Percentiles rank a stretch among this genome's conserved stretches.
Evolutionary conservation across 345 rosid species (phyloP).

Genomic region (Moringa oleifera): DNA sequence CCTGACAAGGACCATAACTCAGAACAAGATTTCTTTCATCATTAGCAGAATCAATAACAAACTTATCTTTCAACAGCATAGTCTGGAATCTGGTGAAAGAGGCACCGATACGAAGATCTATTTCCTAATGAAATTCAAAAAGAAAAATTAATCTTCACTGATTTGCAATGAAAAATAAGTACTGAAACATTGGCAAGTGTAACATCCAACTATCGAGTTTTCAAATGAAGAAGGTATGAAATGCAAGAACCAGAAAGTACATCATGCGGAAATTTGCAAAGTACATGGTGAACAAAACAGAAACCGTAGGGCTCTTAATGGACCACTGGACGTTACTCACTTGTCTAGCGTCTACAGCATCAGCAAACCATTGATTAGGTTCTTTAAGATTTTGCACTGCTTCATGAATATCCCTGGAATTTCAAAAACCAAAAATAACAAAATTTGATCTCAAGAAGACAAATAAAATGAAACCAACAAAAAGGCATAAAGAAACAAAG

Average conservation of each 20-base stretch:
- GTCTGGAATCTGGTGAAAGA: slow-evolving; percentile 98
- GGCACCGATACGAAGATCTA: slow-evolving; percentile 96
- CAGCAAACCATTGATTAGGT: slow-evolving; percentile 80
- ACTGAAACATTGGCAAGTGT: too few species aligned
- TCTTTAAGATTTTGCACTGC: slow-evolving; percentile 84
- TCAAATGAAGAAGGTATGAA: not conserved
- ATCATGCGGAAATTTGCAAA: slow-evolving; percentile 5
- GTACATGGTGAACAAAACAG: not conserved
- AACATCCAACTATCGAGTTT: not conserved
- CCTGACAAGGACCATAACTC: slow-evolving; percentile 99
- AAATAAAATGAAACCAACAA: slow-evolving; percentile 5
- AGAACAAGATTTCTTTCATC: slow-evolving; percentile 83
- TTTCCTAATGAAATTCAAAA: slow-evolving; percentile 47
- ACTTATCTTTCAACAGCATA: slow-evolving; percentile 78
- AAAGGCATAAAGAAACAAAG: too few species aligned
- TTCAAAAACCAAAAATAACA: slow-evolving; percentile 16
- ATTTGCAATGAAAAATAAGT: not conserved
- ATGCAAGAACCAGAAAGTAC: slow-evolving; percentile 3
- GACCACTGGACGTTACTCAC: slow-evolving; percentile 36
- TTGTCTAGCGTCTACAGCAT: slow-evolving; percentile 98
- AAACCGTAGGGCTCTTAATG: slow-evolving; percentile 2
- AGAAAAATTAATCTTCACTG: not conserved
- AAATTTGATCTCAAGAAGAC: slow-evolving; percentile 7
- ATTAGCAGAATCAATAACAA: slow-evolving; percentile 57
- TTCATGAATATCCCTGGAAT: slow-evolving; percentile 79